phyloP scores from a whole-genome alignment of 495 filamentous ascomycete species.

The Echria macrotheca region DNA sequence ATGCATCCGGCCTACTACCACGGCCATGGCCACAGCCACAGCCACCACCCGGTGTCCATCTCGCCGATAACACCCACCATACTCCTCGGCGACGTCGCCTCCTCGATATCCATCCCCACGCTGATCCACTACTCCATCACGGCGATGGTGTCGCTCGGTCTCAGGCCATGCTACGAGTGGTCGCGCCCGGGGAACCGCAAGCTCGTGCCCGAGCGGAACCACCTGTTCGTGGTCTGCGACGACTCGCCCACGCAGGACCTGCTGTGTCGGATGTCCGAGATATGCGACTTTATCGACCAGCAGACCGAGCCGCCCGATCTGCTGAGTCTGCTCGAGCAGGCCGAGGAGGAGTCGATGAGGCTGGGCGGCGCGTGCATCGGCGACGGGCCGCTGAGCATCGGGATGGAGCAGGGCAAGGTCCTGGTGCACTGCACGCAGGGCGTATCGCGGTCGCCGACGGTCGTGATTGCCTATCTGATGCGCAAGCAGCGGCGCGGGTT shows the following conservation, averaged over 20 bases:
- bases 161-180: slow-evolving; percentile 9
- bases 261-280: slow-evolving; percentile 25
- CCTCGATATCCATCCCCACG: slow-evolving; percentile 23
- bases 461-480: slow-evolving; percentile 15
- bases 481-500: neutral
- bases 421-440: slow-evolving; percentile 11
- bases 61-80: slow-evolving; percentile 12
- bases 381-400: too few relatives aligned
- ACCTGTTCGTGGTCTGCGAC: slow-evolving; percentile 31
- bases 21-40: neutral
- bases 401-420: neutral
- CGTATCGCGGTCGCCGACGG: slow-evolving; percentile 6
- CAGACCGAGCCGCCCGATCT: neutral
- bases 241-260: slow-evolving; percentile 36
- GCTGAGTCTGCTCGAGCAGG: neutral
- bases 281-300: slow-evolving; percentile 39
- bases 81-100: slow-evolving; percentile 30
- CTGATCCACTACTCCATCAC: slow-evolving; percentile 30
- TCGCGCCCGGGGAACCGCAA: slow-evolving; percentile 23
- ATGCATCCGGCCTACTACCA: neutral
- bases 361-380: neutral
- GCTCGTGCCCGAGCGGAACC: slow-evolving; percentile 27
- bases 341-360: neutral
- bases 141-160: slow-evolving; percentile 30
- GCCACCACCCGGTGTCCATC: neutral